Evolutionary conservation across 768 basidiomycete species (phyloP).

Genomic region (Omphalotus guepiniiformis): DNA sequence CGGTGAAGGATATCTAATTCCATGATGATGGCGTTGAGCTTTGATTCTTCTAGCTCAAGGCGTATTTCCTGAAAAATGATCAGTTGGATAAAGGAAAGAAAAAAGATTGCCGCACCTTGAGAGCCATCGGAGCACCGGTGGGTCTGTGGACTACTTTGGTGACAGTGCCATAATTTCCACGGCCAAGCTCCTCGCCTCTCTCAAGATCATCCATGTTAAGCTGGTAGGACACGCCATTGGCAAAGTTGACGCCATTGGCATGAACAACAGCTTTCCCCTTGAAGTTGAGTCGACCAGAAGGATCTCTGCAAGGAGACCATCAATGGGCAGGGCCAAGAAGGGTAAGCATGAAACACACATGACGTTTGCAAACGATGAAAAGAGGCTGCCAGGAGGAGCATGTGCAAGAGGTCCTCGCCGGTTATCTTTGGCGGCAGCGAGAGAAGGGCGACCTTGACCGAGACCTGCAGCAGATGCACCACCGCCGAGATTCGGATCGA

Average conservation of each 20-base stretch:
- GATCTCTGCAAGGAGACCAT: constrained; percentile 59
- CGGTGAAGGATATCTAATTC: constrained; percentile 98
- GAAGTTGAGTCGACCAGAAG: constrained; percentile 94
- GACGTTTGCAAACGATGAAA: constrained; percentile 90
- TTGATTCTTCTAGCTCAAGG: constrained; percentile 88
- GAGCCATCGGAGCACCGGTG: constrained; percentile 95
- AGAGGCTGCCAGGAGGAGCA: constrained; percentile 40
- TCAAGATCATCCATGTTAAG: constrained; percentile 95
- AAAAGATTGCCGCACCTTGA: constrained; percentile 71
- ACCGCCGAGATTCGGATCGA: constrained; percentile 45
- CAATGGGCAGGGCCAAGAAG: constrained; percentile 8
- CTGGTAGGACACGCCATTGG: constrained; percentile 82
- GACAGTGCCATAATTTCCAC: constrained; percentile 96
- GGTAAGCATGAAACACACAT: constrained; percentile 56
- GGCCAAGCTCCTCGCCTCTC: constrained; percentile 89
- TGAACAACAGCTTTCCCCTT: constrained; percentile 90
- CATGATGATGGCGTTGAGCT: constrained; percentile 96
- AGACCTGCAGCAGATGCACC: constrained; percentile 64
- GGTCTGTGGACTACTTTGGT: constrained; percentile 93
- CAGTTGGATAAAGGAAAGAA: not conserved
- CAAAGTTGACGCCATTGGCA: constrained; percentile 81
- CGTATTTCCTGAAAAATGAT: constrained; percentile 79
- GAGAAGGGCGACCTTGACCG: constrained; percentile 59
- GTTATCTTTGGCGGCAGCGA: constrained; percentile 36
- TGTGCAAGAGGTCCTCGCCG: constrained; percentile 48